Evolutionary conservation across 495 filamentous ascomycete species (phyloP).

Genomic region (Apodospora peruviana): DNA sequence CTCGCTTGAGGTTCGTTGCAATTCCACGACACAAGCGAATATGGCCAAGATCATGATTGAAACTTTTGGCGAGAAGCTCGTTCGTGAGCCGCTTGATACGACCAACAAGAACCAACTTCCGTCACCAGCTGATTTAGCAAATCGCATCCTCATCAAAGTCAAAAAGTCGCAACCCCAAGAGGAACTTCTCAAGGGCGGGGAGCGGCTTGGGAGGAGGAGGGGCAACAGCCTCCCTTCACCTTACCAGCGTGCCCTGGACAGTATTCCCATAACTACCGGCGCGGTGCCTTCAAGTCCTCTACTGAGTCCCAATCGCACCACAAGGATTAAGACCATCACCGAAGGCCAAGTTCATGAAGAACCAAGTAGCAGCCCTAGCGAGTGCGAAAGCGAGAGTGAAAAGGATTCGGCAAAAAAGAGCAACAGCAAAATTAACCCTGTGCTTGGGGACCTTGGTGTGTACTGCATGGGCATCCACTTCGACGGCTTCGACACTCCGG

Average conservation of each 20-base stretch:
- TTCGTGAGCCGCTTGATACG: constrained; percentile 66
- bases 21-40: constrained; percentile 67
- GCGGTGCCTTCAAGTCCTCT: constrained; percentile 54
- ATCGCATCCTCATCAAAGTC: constrained; percentile 87
- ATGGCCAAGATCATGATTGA: constrained; percentile 92
- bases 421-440: constrained; percentile 79
- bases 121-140: constrained; percentile 76
- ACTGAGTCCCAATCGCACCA: constrained; percentile 27
- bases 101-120: constrained; percentile 59
- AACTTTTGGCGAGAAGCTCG: constrained; percentile 69
- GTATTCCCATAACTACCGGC: constrained; percentile 41
- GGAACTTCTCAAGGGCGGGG: constrained; percentile 29
- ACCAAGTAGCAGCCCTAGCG: constrained; percentile 49
- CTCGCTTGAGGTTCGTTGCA: constrained; percentile 94
- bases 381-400: constrained; percentile 53
- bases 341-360: constrained; percentile 46
- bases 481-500: constrained; percentile 61
- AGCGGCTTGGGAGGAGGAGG: constrained; percentile 50
- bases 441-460: constrained; percentile 79
- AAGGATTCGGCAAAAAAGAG: constrained; percentile 53
- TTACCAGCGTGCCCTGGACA: constrained; percentile 59
- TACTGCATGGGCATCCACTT: constrained; percentile 88
- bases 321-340: constrained; percentile 37
- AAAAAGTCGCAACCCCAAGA: constrained; percentile 55
- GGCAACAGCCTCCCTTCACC: constrained; percentile 79